Percentiles rank a stretch among this genome's conserved stretches.
Conservation (phyloP, 495 filamentous ascomycete species). For the Articulospora tetracladia region DNA sequence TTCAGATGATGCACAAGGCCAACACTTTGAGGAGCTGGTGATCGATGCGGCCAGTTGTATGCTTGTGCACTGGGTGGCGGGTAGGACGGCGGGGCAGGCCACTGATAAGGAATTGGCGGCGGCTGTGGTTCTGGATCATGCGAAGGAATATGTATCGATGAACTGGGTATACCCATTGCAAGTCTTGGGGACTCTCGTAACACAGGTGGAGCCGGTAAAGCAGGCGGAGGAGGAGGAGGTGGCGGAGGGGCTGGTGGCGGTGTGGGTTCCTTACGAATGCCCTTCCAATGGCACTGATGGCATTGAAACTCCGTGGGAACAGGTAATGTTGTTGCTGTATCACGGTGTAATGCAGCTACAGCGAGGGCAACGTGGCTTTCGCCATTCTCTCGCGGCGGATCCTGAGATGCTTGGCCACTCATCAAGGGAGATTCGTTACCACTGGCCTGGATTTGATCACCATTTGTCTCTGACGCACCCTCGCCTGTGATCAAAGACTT, state of each 20-base stretch:
- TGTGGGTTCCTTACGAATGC: constrained; percentile 33
- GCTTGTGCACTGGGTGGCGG: not conserved
- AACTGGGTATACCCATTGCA: constrained; percentile 7
- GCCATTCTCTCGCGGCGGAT: constrained; percentile 35
- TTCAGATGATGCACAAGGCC: constrained; percentile 37
- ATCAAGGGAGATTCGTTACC: constrained; percentile 35
- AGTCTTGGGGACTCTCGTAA: constrained; percentile 25
- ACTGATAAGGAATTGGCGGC: constrained; percentile 23
- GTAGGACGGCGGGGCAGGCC: not conserved
- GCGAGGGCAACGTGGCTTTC: constrained; percentile 46
- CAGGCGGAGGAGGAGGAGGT: constrained; percentile 26
- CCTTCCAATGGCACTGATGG: constrained; percentile 48
- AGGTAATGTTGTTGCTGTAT: not conserved
- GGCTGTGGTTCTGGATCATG: constrained; percentile 24
- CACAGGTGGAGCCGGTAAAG: constrained; percentile 17
- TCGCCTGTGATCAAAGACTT: not conserved
- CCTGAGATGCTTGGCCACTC: constrained; percentile 33
- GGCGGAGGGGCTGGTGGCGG: constrained; percentile 36
- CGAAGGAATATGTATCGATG: constrained; percentile 13
- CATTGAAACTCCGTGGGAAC: constrained; percentile 38
- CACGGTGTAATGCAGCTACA: constrained; percentile 27
- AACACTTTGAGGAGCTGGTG: constrained; percentile 30
- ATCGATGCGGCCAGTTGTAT: constrained; percentile 34
- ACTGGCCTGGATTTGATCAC: constrained; percentile 28
- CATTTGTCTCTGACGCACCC: constrained; percentile 1